Base-by-base conservation (phyloP, 2,329 filamentous ascomycete genomes). In the Penicillium olsonii region DNA sequence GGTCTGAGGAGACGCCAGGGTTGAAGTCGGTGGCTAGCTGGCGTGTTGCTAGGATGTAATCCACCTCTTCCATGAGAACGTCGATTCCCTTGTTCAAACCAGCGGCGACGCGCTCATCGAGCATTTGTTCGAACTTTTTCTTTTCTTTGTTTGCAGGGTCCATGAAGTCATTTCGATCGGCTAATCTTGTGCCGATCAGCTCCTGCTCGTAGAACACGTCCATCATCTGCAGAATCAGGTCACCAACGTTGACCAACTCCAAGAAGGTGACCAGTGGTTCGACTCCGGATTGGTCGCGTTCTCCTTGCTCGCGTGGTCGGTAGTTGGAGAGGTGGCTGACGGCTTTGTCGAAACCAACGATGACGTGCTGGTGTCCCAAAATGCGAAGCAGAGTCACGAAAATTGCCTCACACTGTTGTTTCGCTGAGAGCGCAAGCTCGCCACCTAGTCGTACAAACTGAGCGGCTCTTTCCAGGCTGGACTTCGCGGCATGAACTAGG, bases 131-230 rank as follows among this genome's bases (percentile, higher is more conserved):
- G 63, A 97, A 99, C 58, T 90, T 91, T 76, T 96, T 97, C 82
- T 99, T 99, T 57, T 94, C 92, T 61, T 96, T 87, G 26, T 88
- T 88, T 0, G 92, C 90, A 17, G 91, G 88, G 65, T 95, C 90
- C 40, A 99, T 78, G 64, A 99, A 99, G 72, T 99, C 94, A 67
- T 95, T 95, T 37, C 88, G 85, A 67, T 97, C 92, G 1, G 88
- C 88, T 45, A 99, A 85, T 62, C 88, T 88, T 12, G 88, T 83
- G 1, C 84, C 82, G 5, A 91, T 84, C 22, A 99, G 82, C 73
- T 99, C 94, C 73, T 97, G 94, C 67, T 95, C 88, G 72, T 95
- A 99, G 68, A 99, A 99, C 27, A 99, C 91, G 67, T 99, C 94
- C 50, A 99, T 84, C 94, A 99, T 99, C 70, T 99, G 94, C 52